Conservation (phyloP, 306 rosid species). For the Spatholobus suberectus region DNA sequence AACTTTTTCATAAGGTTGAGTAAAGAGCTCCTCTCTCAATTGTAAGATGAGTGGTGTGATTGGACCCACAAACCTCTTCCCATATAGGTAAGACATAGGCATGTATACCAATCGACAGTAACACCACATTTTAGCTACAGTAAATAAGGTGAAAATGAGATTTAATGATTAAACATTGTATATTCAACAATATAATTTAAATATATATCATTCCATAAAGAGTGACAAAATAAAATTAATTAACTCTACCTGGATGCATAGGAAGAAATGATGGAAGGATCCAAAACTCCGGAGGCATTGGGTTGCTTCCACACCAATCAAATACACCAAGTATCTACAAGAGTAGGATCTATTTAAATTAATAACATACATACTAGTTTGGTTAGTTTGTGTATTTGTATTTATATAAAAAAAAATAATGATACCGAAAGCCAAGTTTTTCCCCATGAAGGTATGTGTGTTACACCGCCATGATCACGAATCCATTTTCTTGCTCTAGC, state of each 20-base stretch:
- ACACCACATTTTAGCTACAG: slow-evolving; percentile 88
- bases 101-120: slow-evolving; percentile 77
- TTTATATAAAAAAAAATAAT: background rate
- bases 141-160: background rate
- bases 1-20: slow-evolving; percentile 56
- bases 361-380: background rate
- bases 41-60: slow-evolving; percentile 75
- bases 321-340: slow-evolving; percentile 68
- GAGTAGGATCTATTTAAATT: background rate
- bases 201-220: background rate
- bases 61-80: slow-evolving; percentile 74
- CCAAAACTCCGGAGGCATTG: slow-evolving; percentile 92
- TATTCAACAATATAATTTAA: background rate
- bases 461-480: slow-evolving; percentile 66
- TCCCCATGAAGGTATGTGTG: slow-evolving; percentile 87
- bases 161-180: background rate
- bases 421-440: slow-evolving; percentile 85
- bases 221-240: background rate
- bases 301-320: slow-evolving; percentile 76
- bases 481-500: slow-evolving; percentile 76
- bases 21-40: slow-evolving; percentile 61
- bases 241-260: slow-evolving; percentile 65
- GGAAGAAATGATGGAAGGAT: slow-evolving; percentile 81
- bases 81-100: slow-evolving; percentile 89
- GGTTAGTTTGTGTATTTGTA: background rate